These are phyloP conservation scores for Cladosporium oxysporum DNA, from an alignment of 2,329 filamentous ascomycete species.

Conservation along the genomic window DNA sequence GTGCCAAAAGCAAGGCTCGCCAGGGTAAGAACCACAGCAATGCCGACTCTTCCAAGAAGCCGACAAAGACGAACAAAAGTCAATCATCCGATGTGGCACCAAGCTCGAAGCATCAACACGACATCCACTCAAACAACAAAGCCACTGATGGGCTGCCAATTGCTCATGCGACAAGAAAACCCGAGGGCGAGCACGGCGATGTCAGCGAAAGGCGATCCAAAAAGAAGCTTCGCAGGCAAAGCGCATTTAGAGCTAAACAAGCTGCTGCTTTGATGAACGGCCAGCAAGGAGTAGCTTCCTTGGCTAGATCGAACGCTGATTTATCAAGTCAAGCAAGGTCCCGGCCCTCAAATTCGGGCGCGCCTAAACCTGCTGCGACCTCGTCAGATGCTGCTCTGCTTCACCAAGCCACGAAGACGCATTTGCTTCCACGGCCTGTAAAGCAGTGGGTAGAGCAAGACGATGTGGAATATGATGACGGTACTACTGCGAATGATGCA, in stretches of 20 bases:
- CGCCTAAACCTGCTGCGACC: background rate
- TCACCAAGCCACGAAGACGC: background rate
- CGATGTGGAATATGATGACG: background rate
- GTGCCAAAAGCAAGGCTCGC: background rate
- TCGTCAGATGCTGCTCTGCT: background rate
- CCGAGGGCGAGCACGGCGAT: background rate
- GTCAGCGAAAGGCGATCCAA: background rate
- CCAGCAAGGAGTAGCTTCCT: background rate
- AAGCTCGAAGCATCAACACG: background rate
- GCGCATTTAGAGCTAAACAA: background rate
- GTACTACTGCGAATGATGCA: background rate
- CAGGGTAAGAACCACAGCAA: background rate
- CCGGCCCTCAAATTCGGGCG: background rate
- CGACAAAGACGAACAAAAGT: background rate
- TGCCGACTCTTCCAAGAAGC: background rate
- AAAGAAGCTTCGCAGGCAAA: constrained; percentile 5
- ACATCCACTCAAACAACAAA: background rate
- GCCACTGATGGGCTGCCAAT: background rate
- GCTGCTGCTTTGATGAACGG: background rate
- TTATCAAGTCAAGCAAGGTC: background rate
- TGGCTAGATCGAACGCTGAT: background rate
- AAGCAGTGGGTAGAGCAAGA: constrained; percentile 7
- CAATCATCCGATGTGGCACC: background rate
- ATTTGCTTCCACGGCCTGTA: background rate
- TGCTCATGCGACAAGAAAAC: background rate